Evolutionary conservation across 305 asterid species (phyloP), one percentile per base, ranked within the genome.

Genomic region (Solanum chacoense): DNA sequence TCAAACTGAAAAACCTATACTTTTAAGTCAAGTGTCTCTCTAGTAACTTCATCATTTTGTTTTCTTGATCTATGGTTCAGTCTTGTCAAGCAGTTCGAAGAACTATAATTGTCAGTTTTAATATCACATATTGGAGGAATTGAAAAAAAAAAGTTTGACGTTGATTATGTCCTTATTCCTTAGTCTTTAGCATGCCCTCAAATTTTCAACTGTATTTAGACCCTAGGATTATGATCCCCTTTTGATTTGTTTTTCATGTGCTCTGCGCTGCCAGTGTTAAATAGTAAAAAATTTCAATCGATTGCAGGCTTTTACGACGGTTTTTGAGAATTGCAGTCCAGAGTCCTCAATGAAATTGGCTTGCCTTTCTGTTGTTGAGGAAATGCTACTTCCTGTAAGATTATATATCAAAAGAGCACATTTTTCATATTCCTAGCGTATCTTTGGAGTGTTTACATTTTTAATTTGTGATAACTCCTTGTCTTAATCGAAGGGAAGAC

Each of bases 381-480:
- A 95, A 90, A 93, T 95, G 96, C 92, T 95, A 31, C 89, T 91
- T 91, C 97, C 97, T 90, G 99, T 97, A 91, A 96, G 99, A 91
- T 90, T 26, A 83, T 88, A 84, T 55, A 84, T 84, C 87, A 84
- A 84, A 84, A 29, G 42, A 63, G 2, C 50, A 84, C 50, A 55
- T 55, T 84, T 87, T 67, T 74, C 89, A 28, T 16, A 55, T 65
- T 75, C 87, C 59, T 65, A 55, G 74, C 87, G 22, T 84, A 20
- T 34, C 45, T 20, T 84, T 32, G 50, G 74, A 55, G 69, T n/a
- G 89, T 88, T 89, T 59, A 42, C 63, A 28, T 35, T 85, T 88
- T 83, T 24, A 72, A 42, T 81, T 81, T 24, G 24, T 45, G 86
- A 18, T 16, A 55, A 31, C 87, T 50, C 69, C 86, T 29, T 42